Conservation (phyloP, 768 basidiomycete genomes). For the Tephrocybe sp. region DNA sequence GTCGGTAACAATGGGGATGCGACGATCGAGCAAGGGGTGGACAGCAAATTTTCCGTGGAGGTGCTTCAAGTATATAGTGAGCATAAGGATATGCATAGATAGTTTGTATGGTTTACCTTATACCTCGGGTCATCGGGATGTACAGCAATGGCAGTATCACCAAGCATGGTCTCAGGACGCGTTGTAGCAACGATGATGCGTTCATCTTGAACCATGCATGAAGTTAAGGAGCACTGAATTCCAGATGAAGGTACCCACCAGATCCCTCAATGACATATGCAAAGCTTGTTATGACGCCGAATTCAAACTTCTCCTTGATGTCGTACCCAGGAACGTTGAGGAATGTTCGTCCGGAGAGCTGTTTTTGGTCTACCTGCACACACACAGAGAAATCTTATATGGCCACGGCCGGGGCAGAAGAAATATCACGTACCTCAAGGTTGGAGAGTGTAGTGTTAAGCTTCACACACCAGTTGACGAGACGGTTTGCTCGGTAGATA, state of each 20-base stretch:
- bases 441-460: slow-evolving; percentile 98
- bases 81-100: background rate
- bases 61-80: slow-evolving; percentile 44
- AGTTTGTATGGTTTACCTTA: slow-evolving; percentile 52
- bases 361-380: slow-evolving; percentile 84
- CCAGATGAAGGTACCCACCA: slow-evolving; percentile 39
- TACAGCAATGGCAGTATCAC: slow-evolving; percentile 95
- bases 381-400: background rate
- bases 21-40: slow-evolving; percentile 87
- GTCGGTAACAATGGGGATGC: slow-evolving; percentile 86
- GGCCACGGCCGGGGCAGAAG: background rate
- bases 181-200: slow-evolving; percentile 93
- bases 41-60: slow-evolving; percentile 89
- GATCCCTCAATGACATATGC: slow-evolving; percentile 89
- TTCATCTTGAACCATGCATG: slow-evolving; percentile 54
- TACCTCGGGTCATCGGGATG: slow-evolving; percentile 93
- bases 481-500: slow-evolving; percentile 91
- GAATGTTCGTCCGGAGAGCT: slow-evolving; percentile 79
- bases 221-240: background rate
- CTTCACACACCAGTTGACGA: slow-evolving; percentile 97
- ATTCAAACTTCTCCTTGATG: slow-evolving; percentile 92
- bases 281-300: slow-evolving; percentile 95
- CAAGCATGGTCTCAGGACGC: slow-evolving; percentile 97
- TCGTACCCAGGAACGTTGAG: slow-evolving; percentile 94
- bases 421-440: slow-evolving; percentile 64